phyloP scores from a whole-genome alignment of 2,329 filamentous ascomycete species.

The Phyllosticta citribraziliensis region DNA sequence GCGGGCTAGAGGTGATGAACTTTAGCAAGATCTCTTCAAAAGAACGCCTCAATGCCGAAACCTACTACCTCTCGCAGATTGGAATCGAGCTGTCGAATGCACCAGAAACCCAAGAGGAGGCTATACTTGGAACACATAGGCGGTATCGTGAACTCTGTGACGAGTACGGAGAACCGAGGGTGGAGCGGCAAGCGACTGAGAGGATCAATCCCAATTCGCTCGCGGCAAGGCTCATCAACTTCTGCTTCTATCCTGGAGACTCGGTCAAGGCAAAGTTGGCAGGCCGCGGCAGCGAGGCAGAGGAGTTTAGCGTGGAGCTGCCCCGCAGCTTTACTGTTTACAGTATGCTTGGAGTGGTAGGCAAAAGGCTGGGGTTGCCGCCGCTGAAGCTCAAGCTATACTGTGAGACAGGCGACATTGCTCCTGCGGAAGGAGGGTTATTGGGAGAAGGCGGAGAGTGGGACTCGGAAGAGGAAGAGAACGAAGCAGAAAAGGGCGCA shows the following conservation, averaged over 20 bases:
- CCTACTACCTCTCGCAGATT: slow-evolving; percentile 85
- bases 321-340: slow-evolving; percentile 76
- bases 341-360: slow-evolving; percentile 67
- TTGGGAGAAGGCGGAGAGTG: slow-evolving; percentile 44
- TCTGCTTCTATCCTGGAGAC: slow-evolving; percentile 46
- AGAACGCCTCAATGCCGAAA: slow-evolving; percentile 79
- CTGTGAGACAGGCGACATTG: slow-evolving; percentile 88
- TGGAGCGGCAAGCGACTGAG: slow-evolving; percentile 38
- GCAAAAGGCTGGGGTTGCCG: slow-evolving; percentile 54
- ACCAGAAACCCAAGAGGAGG: slow-evolving; percentile 41
- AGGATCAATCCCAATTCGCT: slow-evolving; percentile 65
- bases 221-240: slow-evolving; percentile 62
- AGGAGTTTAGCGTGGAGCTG: slow-evolving; percentile 38
- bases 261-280: slow-evolving; percentile 13
- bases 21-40: slow-evolving; percentile 57
- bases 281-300: slow-evolving; percentile 13
- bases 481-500: slow-evolving; percentile 20
- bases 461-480: slow-evolving; percentile 33
- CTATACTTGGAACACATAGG: slow-evolving; percentile 55
- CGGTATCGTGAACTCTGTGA: slow-evolving; percentile 66
- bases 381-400: slow-evolving; percentile 59
- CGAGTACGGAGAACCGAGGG: slow-evolving; percentile 60
- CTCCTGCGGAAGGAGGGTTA: slow-evolving; percentile 57
- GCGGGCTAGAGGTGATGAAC: slow-evolving; percentile 58
- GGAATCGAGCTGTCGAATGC: slow-evolving; percentile 60